A percentile compares a stretch with the other conserved stretches of the same genome.
These are phyloP conservation scores for Fusarium algeriense DNA, from an alignment of 2,329 filamentous ascomycete genomes.

Conservation along the genomic window DNA sequence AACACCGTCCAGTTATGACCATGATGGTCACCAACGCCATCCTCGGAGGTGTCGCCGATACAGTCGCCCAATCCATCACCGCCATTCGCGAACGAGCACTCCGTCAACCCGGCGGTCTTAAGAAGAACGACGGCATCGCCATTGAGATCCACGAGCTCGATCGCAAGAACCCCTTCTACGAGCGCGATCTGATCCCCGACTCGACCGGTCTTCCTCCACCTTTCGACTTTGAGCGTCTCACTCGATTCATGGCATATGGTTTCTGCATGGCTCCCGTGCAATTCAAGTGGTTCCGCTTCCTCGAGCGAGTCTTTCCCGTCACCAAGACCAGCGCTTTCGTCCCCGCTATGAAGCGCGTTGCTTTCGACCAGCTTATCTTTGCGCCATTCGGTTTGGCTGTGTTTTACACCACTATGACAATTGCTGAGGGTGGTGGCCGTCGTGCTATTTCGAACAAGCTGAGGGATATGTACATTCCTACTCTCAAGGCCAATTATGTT, in stretches of 20 bases:
- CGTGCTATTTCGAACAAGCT: conserved; percentile 86
- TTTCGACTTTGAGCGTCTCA: conserved; percentile 95
- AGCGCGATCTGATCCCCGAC: conserved; percentile 74
- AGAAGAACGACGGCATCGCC: conserved; percentile 78
- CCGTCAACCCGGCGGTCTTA: conserved; percentile 69
- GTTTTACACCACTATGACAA: conserved; percentile 97
- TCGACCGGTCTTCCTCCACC: conserved; percentile 75
- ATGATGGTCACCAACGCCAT: conserved; percentile 99
- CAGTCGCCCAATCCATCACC: conserved; percentile 92
- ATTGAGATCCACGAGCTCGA: conserved; percentile 93
- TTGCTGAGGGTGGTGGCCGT: conserved; percentile 90
- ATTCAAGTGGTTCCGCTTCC: conserved; percentile 94
- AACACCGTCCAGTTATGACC: conserved; percentile 76
- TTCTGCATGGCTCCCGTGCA: conserved; percentile 96
- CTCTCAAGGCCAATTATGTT: conserved; percentile 94
- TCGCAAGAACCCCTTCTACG: conserved; percentile 78
- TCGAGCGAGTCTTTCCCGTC: conserved; percentile 85
- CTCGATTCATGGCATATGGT: conserved; percentile 96
- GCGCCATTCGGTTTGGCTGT: conserved; percentile 86
- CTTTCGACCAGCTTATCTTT: conserved; percentile 92
- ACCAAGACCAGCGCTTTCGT: conserved; percentile 79
- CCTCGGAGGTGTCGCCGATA: conserved; percentile 94
- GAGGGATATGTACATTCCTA: conserved; percentile 91
- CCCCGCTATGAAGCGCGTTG: conserved; percentile 89
- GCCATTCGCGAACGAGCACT: conserved; percentile 77